These are phyloP conservation scores for Eimeria sp. DNA, from an alignment of 169 alveolate species.

Conservation along the genomic window DNA sequence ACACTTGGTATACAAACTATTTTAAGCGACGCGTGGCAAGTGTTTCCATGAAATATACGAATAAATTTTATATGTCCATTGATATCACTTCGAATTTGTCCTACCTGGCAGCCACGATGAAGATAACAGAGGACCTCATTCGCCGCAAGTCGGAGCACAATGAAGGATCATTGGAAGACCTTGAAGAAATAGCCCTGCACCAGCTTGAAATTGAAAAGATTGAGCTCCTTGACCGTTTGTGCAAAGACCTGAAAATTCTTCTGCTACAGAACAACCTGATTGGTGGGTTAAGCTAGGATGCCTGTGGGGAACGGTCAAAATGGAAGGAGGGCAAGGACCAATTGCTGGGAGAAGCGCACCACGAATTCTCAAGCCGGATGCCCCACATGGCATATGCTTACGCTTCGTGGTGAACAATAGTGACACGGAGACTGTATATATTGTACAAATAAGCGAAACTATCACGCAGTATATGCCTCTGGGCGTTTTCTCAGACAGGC, in stretches of 20 bases:
- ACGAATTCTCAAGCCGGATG: background rate
- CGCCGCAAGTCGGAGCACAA: conserved; percentile 96
- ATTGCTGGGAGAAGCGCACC: background rate
- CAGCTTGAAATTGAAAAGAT: conserved; percentile 94
- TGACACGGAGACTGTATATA: background rate
- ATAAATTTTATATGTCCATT: background rate
- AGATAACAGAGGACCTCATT: conserved; percentile 90
- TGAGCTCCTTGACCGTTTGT: conserved; percentile 93
- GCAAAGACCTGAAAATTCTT: conserved; percentile 95
- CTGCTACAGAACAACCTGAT: conserved; percentile 95
- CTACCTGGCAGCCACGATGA: conserved; percentile 45
- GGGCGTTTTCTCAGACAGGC: conserved; percentile 84
- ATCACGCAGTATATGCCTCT: background rate
- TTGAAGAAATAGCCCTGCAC: conserved; percentile 95
- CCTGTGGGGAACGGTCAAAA: background rate
- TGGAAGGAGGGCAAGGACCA: background rate
- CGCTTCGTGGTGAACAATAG: background rate
- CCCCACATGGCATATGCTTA: background rate
- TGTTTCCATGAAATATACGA: background rate
- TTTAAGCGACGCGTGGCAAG: background rate
- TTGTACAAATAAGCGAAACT: background rate
- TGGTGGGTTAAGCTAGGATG: conserved; percentile 73
- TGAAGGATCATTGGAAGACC: conserved; percentile 94
- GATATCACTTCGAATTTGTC: background rate
- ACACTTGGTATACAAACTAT: background rate